Conservation (phyloP, 1,284 basidiomycete genomes). For the Cystobasidium slooffiae region DNA sequence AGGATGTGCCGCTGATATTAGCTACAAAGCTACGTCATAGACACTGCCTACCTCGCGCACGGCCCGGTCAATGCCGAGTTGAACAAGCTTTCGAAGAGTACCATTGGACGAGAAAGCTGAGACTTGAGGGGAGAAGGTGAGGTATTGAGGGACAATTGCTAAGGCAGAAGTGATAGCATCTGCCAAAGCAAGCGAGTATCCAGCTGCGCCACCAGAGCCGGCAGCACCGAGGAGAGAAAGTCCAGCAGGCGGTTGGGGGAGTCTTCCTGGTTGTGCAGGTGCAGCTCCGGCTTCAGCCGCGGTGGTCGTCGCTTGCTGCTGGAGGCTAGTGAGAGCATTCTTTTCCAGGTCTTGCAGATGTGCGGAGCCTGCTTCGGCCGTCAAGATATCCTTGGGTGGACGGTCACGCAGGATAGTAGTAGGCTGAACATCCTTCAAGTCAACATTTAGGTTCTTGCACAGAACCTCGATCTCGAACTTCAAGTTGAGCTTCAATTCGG, state of each 20-base stretch:
- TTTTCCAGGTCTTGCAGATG: constrained; percentile 52
- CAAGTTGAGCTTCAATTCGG: constrained; percentile 93
- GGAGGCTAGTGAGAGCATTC: constrained; percentile 43
- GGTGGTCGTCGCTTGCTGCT: background rate
- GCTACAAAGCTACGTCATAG: background rate
- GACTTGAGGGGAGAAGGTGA: constrained; percentile 72
- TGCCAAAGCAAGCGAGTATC: constrained; percentile 52
- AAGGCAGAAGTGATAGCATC: constrained; percentile 71
- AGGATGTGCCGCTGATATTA: background rate
- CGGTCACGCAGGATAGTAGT: constrained; percentile 74
- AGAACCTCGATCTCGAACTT: constrained; percentile 99
- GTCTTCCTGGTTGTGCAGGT: constrained; percentile 25
- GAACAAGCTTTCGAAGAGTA: constrained; percentile 87
- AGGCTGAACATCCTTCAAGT: constrained; percentile 83
- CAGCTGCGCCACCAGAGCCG: constrained; percentile 47
- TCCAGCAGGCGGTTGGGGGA: constrained; percentile 34
- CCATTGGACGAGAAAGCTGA: constrained; percentile 73
- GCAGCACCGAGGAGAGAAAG: constrained; percentile 36
- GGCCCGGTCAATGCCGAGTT: constrained; percentile 88
- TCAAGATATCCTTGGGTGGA: constrained; percentile 37
- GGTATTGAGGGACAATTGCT: constrained; percentile 69
- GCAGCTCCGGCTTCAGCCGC: background rate
- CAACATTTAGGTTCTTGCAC: constrained; percentile 87
- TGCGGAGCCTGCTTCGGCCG: constrained; percentile 54
- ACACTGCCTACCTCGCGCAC: constrained; percentile 76